Evolutionary conservation across 2,329 filamentous ascomycete species (phyloP), one percentile per base, ranked within the genome.

Genomic region (Fusarium virguliforme): DNA sequence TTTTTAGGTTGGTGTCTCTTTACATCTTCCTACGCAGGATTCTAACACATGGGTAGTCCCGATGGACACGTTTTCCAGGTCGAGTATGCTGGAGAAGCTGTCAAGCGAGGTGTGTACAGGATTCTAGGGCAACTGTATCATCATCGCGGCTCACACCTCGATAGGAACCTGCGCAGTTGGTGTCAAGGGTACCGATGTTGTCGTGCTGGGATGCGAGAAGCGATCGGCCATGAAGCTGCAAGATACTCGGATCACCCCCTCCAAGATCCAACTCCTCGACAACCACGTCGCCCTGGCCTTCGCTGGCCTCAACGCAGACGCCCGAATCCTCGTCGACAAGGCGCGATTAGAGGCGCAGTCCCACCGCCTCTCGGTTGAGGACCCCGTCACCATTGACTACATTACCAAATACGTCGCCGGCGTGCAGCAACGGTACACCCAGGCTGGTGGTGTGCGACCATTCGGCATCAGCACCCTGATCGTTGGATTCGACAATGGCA

Each of bases 41-140:
- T 37, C 85, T 90, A 82, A 91, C 80, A 40, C n/a, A 53, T 53
- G 22, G 64, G 54, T 80, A 98, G 95, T 89, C 96, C 96, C 79
- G 96, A 99, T 85, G 96, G 96, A 84, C 96, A 99, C 87, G 96
- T 99, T 79, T 99, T 99, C 86, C 96, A 99, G 85, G 96, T 99
- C 79, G 96, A 99, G 88, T 99, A 99, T 89, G 96, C 96, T 62
- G 92, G 97, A 75, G 96, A 99, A 86, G 96, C 96, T 75, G 96
- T 99, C 75, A 99, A 99, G 88, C 87, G 96, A 94, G 96, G 95
- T 96, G 85, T 66, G 81, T 77, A 77, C 61, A 10, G 56, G 35
- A 41, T 56, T 24, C 24, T 5, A 56, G 26, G n/a, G 37, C 40
- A 15, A 61, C 50, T 60, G 51, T 43, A 37, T 57, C 54, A 38